A percentile compares a stretch with the other conserved stretches of the same genome.
Conservation (phyloP, 192 early-diverging fungal genomes). For the Haplosporangium gracile region DNA sequence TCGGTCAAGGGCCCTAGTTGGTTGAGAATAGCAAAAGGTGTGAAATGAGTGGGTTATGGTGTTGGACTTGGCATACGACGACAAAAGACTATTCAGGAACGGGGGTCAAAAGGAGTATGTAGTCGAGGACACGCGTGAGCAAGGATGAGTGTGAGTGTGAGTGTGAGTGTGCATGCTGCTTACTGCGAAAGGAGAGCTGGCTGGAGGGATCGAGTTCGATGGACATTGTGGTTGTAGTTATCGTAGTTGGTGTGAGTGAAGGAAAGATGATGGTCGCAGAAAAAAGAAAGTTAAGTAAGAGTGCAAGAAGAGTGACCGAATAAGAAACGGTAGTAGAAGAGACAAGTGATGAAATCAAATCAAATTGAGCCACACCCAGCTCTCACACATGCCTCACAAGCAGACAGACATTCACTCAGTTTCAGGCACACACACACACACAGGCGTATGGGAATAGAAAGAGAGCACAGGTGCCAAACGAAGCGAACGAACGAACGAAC, state of each 20-base stretch:
- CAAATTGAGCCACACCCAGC: neutral
- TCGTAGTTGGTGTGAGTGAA: neutral
- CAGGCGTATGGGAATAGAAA: neutral
- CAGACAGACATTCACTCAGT: neutral
- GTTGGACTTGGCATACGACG: neutral
- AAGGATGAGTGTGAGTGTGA: neutral
- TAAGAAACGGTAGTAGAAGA: neutral
- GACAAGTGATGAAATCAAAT: neutral
- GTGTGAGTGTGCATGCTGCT: constrained; percentile 13
- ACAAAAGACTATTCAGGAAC: neutral
- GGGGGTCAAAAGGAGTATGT: neutral
- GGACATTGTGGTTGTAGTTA: constrained; percentile 59
- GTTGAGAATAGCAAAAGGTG: neutral
- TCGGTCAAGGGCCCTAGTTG: constrained; percentile 74
- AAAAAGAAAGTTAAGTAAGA: neutral
- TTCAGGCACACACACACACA: neutral
- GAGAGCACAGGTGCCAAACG: constrained; percentile 1
- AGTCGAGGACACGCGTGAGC: neutral
- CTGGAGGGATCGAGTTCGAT: constrained; percentile 69
- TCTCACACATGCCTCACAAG: neutral
- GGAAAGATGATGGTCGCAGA: neutral
- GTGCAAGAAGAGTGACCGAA: neutral
- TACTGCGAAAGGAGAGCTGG: constrained; percentile 71
- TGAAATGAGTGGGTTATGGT: neutral
- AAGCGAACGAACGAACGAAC: neutral